Percentiles rank a stretch among this genome's conserved stretches.
Evolutionary conservation across 2,329 filamentous ascomycete species (phyloP).

Genomic region (Bipolaris bicolor): DNA sequence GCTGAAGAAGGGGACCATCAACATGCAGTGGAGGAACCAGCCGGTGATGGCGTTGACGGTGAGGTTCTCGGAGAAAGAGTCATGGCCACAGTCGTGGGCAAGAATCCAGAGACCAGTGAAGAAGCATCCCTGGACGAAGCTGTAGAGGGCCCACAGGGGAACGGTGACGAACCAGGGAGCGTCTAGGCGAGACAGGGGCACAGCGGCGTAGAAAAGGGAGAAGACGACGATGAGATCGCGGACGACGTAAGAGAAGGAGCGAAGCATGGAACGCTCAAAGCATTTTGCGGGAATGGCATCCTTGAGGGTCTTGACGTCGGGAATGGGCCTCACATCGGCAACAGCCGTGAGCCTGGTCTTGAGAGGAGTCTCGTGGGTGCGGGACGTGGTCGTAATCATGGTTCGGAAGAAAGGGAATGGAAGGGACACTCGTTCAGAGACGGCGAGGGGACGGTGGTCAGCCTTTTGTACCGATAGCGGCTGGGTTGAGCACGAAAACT

Average conservation of each 20-base stretch:
- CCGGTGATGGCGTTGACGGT: conserved; percentile 67
- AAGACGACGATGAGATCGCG: conserved; percentile 32
- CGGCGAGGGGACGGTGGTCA: not conserved
- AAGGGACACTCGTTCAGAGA: conserved; percentile 5
- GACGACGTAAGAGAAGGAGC: conserved; percentile 32
- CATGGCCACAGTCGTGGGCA: conserved; percentile 74
- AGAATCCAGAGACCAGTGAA: conserved; percentile 71
- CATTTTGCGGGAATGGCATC: conserved; percentile 34
- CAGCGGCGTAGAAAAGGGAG: conserved; percentile 24
- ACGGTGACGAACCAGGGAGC: conserved; percentile 20
- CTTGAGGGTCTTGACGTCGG: conserved; percentile 33
- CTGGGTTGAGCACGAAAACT: conserved; percentile 1
- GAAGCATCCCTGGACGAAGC: conserved; percentile 68
- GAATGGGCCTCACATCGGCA: conserved; percentile 24
- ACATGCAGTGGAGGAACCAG: conserved; percentile 68
- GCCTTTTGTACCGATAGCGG: conserved; percentile 3
- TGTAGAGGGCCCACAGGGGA: conserved; percentile 62
- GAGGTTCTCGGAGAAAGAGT: conserved; percentile 66
- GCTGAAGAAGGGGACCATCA: conserved; percentile 70
- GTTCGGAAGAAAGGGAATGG: conserved; percentile 12
- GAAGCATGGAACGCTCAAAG: conserved; percentile 32
- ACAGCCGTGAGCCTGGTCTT: conserved; percentile 25
- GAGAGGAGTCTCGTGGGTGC: conserved; percentile 19
- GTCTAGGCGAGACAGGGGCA: conserved; percentile 21
- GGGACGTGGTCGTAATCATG: conserved; percentile 27